Base-by-base conservation (phyloP, 768 basidiomycete species). In the Mycena galopus region DNA sequence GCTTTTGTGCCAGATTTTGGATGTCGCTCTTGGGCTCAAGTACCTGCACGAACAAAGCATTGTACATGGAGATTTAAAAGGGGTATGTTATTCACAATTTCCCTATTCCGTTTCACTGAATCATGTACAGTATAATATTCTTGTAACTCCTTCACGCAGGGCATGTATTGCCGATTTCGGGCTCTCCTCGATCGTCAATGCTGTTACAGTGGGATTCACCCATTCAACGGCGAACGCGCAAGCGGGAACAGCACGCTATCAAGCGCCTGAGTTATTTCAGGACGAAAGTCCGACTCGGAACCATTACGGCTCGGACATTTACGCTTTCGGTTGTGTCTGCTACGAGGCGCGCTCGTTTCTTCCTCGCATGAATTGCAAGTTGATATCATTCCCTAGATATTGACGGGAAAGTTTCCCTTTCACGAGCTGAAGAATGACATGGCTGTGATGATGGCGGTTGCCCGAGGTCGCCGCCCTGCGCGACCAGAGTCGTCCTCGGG, bases 321-420 rank as follows among this genome's bases (percentile, higher is more conserved):
- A n/a, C n/a, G n/a, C n/a, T n/a, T n/a, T n/a, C n/a, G n/a, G n/a
- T n/a, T n/a, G n/a, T n/a, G n/a, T n/a, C n/a, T n/a, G n/a, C n/a
- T n/a, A n/a, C n/a, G n/a, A n/a, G n/a, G n/a, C n/a, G 21, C n/a
- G 6, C 32, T 19, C 6, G 21, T 16, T 37, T 12, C 16, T 50
- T 33, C 32, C 32, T 27, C 42, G 56, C 12, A 33, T 42, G 25
- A 30, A n/a, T n/a, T n/a, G n/a, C 17, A 6, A 42, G 19, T 6
- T 42, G 16, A 66, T 16, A 2, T n/a, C n/a, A 60, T 51, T 61
- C 4, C 11, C n/a, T 3, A 70, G 69, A 63, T 70, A 42, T 30
- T 69, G 47, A 47, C 53, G 0, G 60, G 53, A 56, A 62, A 55
- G 19, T 14, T 27, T 27, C 68, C 39, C 4, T 64, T 70, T 23